Conservation (phyloP, 2,329 filamentous ascomycete genomes). For the Aspergillus aculeatus region DNA sequence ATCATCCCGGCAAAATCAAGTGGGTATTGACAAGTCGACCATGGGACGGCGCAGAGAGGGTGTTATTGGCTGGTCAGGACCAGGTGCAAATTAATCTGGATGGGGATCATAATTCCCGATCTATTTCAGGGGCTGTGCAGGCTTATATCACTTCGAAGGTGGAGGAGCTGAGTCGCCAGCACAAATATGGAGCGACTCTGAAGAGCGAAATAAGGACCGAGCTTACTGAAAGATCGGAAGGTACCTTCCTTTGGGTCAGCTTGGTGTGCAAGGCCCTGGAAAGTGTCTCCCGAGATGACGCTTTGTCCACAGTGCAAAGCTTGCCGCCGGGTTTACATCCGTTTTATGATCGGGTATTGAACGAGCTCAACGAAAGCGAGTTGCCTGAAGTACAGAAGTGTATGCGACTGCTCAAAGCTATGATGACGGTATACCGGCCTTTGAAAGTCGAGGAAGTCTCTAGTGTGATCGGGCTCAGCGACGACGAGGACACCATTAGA, state of each 20-base stretch:
- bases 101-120: slow-evolving; percentile 16
- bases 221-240: slow-evolving; percentile 20
- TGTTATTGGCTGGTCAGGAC: slow-evolving; percentile 23
- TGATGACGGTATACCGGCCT: slow-evolving; percentile 26
- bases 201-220: slow-evolving; percentile 8
- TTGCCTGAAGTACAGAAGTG: slow-evolving; percentile 15
- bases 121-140: slow-evolving; percentile 20
- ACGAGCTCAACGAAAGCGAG: slow-evolving; percentile 19
- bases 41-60: slow-evolving; percentile 21
- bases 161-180: slow-evolving; percentile 17
- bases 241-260: slow-evolving; percentile 30
- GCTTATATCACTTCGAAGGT: slow-evolving; percentile 22
- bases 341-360: slow-evolving; percentile 26
- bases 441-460: slow-evolving; percentile 23
- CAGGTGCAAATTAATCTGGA: slow-evolving; percentile 6
- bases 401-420: slow-evolving; percentile 24
- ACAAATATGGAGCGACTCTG: slow-evolving; percentile 11
- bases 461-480: slow-evolving; percentile 21
- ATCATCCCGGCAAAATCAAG: slow-evolving; percentile 23
- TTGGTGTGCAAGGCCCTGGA: slow-evolving; percentile 29
- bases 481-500: slow-evolving; percentile 10
- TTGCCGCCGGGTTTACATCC: slow-evolving; percentile 22
- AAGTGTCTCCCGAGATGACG: slow-evolving; percentile 6
- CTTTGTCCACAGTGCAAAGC: slow-evolving; percentile 14
- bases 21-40: slow-evolving; percentile 33